Conservation (phyloP, 148 eudicot genomes). For the Heliosperma pusillum region DNA sequence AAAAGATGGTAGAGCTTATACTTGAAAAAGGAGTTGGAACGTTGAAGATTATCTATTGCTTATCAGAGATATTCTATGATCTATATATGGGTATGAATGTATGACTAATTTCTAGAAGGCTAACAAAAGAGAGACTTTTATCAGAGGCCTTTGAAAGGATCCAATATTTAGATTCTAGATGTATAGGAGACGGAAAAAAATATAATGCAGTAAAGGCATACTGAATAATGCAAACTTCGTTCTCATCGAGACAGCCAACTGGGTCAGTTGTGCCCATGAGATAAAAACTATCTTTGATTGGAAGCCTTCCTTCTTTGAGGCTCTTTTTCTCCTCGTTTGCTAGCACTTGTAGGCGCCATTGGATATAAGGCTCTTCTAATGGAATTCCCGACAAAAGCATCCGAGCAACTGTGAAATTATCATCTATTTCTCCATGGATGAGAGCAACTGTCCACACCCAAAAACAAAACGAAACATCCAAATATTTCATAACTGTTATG, state of each 20-base stretch:
- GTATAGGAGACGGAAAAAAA: background rate
- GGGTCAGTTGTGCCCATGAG: conserved; percentile 94
- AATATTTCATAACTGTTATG: conserved; percentile 2
- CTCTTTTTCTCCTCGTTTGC: conserved; percentile 44
- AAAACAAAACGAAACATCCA: background rate
- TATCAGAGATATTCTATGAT: no score
- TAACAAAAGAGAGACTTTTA: no score
- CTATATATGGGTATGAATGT: no score
- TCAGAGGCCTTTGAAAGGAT: no score
- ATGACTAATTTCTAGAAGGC: no score
- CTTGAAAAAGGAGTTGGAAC: no score
- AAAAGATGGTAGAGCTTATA: no score
- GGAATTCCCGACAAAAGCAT: conserved; percentile 78
- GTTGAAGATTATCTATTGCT: no score
- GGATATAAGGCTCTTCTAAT: conserved; percentile 66
- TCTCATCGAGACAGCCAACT: conserved; percentile 42
- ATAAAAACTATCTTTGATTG: conserved; percentile 59
- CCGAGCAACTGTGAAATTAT: conserved; percentile 31
- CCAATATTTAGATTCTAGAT: no score
- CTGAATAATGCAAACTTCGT: conserved; percentile 81
- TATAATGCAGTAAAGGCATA: conserved; percentile 27
- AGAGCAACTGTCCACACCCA: conserved; percentile 49
- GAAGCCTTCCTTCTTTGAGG: conserved; percentile 59
- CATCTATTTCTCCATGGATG: conserved; percentile 40
- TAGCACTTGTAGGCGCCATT: conserved; percentile 36